These are phyloP conservation scores for Dictyostelium purpureum DNA, from an alignment of 78 protist genomes.

Conservation along the genomic window DNA sequence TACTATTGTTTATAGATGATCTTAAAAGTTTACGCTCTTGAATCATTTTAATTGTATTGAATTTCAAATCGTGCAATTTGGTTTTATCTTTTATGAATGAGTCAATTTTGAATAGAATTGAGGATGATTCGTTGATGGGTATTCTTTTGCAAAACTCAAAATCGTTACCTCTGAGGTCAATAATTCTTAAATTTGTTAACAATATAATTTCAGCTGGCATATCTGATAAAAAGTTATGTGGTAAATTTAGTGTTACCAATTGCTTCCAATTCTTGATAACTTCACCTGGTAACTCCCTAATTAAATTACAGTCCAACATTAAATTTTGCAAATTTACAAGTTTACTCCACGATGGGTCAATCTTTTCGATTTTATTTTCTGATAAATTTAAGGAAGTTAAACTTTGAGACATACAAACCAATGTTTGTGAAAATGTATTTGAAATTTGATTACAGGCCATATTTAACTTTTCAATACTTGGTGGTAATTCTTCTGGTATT, in stretches of 20 bases:
- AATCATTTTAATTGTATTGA: background rate
- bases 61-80: background rate
- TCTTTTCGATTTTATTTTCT: constrained; percentile 19
- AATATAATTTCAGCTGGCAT: constrained; percentile 15
- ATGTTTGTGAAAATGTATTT: background rate
- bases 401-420: background rate
- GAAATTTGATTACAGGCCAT: constrained; percentile 32
- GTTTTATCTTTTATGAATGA: constrained; percentile 39
- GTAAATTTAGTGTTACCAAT: constrained; percentile 16
- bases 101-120: background rate
- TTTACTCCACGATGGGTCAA: constrained; percentile 18
- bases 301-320: constrained; percentile 24
- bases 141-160: background rate
- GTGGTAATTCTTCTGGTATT: constrained; percentile 48
- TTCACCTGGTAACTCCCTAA: constrained; percentile 9
- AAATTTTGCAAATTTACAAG: background rate
- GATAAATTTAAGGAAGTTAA: constrained; percentile 25
- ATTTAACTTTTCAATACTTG: constrained; percentile 17
- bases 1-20: background rate
- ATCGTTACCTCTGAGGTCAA: constrained; percentile 45
- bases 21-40: background rate
- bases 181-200: background rate
- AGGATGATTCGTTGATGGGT: background rate
- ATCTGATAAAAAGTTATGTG: constrained; percentile 21
- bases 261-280: constrained; percentile 3